Percentiles rank a stretch among this genome's conserved stretches.
These are phyloP conservation scores for Phialophora expanda DNA, from an alignment of 2,329 filamentous ascomycete species.

Conservation along the genomic window DNA sequence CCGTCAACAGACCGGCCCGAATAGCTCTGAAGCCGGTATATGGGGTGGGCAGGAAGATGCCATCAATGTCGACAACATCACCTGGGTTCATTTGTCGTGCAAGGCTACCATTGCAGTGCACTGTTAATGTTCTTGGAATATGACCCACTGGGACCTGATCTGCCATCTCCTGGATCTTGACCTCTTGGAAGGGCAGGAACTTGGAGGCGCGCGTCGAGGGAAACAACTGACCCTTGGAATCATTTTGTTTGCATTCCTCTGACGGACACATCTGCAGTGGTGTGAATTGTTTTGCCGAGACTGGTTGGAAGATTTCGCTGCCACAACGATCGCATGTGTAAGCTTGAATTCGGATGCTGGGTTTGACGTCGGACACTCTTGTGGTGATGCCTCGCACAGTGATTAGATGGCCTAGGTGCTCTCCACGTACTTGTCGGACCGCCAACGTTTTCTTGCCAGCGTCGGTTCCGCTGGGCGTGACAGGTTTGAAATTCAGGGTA, in stretches of 20 bases:
- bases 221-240: conserved; percentile 90
- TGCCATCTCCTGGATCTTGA: conserved; percentile 99
- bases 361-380: conserved; percentile 96
- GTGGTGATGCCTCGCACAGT: conserved; percentile 94
- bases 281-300: conserved; percentile 87
- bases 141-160: conserved; percentile 98
- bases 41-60: conserved; percentile 94
- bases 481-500: conserved; percentile 93
- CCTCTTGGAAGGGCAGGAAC: conserved; percentile 95
- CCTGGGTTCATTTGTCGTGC: conserved; percentile 89
- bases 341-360: conserved; percentile 94
- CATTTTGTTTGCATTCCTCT: conserved; percentile 85
- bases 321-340: conserved; percentile 98
- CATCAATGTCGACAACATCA: conserved; percentile 90
- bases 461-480: conserved; percentile 72
- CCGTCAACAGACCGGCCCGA: conserved; percentile 90
- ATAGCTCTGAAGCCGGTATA: conserved; percentile 99
- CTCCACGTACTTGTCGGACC: conserved; percentile 90
- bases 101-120: conserved; percentile 85
- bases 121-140: conserved; percentile 87
- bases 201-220: conserved; percentile 95
- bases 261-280: conserved; percentile 88
- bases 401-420: conserved; percentile 90
- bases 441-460: conserved; percentile 73
- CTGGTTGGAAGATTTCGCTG: conserved; percentile 95